Base-by-base conservation (phyloP, 495 filamentous ascomycete species). In the Xylaria palmicola region DNA sequence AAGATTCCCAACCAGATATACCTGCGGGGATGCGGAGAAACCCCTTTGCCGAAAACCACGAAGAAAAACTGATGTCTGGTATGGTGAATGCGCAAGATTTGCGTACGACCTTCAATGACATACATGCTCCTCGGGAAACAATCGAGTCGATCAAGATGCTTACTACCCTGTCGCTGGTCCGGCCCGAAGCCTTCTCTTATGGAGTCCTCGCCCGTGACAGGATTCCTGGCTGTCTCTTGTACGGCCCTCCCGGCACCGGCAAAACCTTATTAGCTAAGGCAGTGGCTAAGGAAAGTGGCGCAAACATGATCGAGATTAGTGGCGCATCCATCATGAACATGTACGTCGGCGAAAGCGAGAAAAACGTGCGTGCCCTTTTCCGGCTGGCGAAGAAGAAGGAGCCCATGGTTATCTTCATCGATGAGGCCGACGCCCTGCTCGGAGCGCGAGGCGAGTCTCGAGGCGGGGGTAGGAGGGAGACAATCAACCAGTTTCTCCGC, bases 401-500 rank as follows among this genome's bases (percentile, higher is more conserved):
- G n/a, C 94, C 94, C 3, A 91, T 92, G 69, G 87, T 98, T 0
- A 90, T 98, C 22, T 98, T 98, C 77, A 91, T 98, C 65, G 94
- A 98, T 73, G 94, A 98, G 73, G 95, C 92, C 7, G 94, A 98
- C 71, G 89, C 93, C 6, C 86, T 98, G 41, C 89, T 98, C 60
- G 87, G 89, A 15, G 84, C 88, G 2, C 85, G 94, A 24, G 82
- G 86, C 41, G 84, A 82, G 12, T 90, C 94, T 68, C 58, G 64
- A 26, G 12, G 50, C 12, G 60, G 45, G 2, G 40, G 55, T 2
- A 56, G 63, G 20, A 85, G 94, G 44, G 94, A 98, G 75, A 87
- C 94, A 45, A 95, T 98, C 76, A 98, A 97, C 63, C 93, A 98
- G 72, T 98, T 98, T 72, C 77, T 98, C 36, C 85, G 91, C n/a